Percentiles rank a stretch among this genome's conserved stretches.
These are phyloP conservation scores for Suillus brevipes DNA, from an alignment of 768 basidiomycete genomes.

Conservation along the genomic window DNA sequence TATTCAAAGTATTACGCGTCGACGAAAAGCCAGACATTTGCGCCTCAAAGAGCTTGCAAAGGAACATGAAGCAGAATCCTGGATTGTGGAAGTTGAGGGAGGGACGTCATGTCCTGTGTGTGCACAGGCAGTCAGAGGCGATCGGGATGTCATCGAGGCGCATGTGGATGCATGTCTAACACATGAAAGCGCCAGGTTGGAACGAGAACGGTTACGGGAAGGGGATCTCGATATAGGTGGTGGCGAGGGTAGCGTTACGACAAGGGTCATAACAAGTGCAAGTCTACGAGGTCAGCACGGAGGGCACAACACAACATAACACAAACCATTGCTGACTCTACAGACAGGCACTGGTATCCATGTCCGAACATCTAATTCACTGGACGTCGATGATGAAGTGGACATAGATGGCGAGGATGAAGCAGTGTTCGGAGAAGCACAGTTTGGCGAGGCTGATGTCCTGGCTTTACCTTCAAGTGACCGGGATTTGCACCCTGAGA, in stretches of 20 bases:
- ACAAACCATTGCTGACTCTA: background rate
- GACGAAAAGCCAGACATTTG: slow-evolving; percentile 66
- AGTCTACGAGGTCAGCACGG: slow-evolving; percentile 34
- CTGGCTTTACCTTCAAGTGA: slow-evolving; percentile 34
- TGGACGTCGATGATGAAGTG: slow-evolving; percentile 76
- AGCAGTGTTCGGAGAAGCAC: slow-evolving; percentile 61
- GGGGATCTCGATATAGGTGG: slow-evolving; percentile 36
- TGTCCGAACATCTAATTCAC: slow-evolving; percentile 51
- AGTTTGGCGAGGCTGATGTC: slow-evolving; percentile 77
- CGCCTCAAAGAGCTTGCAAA: slow-evolving; percentile 66
- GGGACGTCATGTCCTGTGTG: slow-evolving; percentile 74
- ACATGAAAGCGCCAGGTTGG: slow-evolving; percentile 45
- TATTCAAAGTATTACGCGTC: slow-evolving; percentile 63
- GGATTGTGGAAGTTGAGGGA: slow-evolving; percentile 29
- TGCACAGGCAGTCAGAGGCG: slow-evolving; percentile 54
- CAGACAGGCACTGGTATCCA: slow-evolving; percentile 71
- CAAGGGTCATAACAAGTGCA: slow-evolving; percentile 36
- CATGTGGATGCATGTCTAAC: slow-evolving; percentile 82
- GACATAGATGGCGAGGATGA: slow-evolving; percentile 81
- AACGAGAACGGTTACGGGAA: slow-evolving; percentile 34
- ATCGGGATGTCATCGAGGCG: slow-evolving; percentile 71
- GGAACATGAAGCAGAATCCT: slow-evolving; percentile 53
- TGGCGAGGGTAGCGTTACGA: slow-evolving; percentile 49
- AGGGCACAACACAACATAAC: background rate
- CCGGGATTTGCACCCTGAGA: slow-evolving; percentile 33